Base-by-base conservation (phyloP, 2,329 filamentous ascomycete species). In the Cordyceps javanica region DNA sequence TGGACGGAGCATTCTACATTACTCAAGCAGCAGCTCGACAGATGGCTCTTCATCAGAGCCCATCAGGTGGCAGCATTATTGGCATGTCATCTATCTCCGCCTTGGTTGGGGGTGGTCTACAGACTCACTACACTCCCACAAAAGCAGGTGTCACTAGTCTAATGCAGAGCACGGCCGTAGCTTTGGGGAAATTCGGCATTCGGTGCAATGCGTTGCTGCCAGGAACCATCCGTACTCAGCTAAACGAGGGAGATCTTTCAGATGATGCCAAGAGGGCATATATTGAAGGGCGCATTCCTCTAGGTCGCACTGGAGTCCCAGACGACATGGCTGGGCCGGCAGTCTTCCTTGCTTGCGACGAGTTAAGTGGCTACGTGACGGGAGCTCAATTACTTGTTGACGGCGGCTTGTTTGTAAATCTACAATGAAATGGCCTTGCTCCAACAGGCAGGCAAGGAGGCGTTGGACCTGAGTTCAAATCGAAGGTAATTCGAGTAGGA, bases 91-190 rank as follows among this genome's bases (percentile, higher is more conserved):
- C 84, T 62, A 90, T 91, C 66, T 85, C 81, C 19, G 89, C 88
- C 0, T 80, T 91, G 13, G 88, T 91, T 0, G 91, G 91, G 38
- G 91, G 90, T 44, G 89, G 86, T 0, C 77, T 80, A 48, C 91
- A 95, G 74, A 86, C 84, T 26, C 91, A 96, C 69, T 96, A 95
- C 73, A 95, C 91, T 16, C 89, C 91, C 10, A 95, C 91, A 16
- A 96, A 96, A 72, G 90, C 91, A 0, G 91, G 90, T 2, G 81
- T 96, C 3, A 69, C 90, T 38, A 89, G 84, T 48, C 77, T 96
- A 45, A 94, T 95, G 83, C 91, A 96, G 75, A 90, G 86, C 62
- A 85, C 84, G 38, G 91, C 91, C 0, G 88, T 90, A 34, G 89
- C 91, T 9, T 72, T 96, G 45, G 91, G 91, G 0, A 81, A 83